A percentile compares a stretch with the other conserved stretches of the same genome.
Conservation (phyloP, 2,329 filamentous ascomycete genomes). For the Hortaea sp. region DNA sequence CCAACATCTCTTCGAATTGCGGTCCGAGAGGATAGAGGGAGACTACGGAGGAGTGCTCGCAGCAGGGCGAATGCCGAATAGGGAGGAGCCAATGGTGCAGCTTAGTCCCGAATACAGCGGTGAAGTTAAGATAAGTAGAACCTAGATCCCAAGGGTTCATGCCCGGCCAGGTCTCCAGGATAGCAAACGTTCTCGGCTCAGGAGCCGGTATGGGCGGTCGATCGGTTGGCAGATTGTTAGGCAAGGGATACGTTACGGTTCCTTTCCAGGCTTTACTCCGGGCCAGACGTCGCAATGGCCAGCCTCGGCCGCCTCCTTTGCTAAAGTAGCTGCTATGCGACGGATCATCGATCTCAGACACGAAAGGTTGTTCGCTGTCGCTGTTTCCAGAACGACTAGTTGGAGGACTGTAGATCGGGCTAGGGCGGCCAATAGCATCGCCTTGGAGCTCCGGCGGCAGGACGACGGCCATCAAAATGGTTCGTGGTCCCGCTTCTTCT, state of each 20-base stretch:
- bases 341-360: constrained; percentile 26
- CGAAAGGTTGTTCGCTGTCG: constrained; percentile 17
- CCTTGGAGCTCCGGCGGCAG: constrained; percentile 41
- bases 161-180: constrained; percentile 60
- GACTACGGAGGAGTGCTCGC: constrained; percentile 40
- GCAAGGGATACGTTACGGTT: constrained; percentile 52
- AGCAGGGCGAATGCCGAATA: constrained; percentile 62
- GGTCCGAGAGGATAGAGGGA: constrained; percentile 26
- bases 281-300: constrained; percentile 6
- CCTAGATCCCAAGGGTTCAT: constrained; percentile 84
- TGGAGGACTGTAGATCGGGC: not conserved
- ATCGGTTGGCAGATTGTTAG: constrained; percentile 12
- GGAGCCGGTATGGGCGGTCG: constrained; percentile 25
- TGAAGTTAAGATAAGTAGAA: constrained; percentile 54
- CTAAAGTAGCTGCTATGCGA: constrained; percentile 22
- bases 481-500: constrained; percentile 45
- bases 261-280: constrained; percentile 22
- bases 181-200: constrained; percentile 58
- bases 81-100: constrained; percentile 73
- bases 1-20: constrained; percentile 23
- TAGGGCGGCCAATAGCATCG: not conserved
- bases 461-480: constrained; percentile 65
- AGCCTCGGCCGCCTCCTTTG: constrained; percentile 9
- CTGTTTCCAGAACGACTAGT: constrained; percentile 1
- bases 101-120: constrained; percentile 65